phyloP scores from a whole-genome alignment of 2,329 filamentous ascomycete species.

The Pseudogymnoascus sp. region DNA sequence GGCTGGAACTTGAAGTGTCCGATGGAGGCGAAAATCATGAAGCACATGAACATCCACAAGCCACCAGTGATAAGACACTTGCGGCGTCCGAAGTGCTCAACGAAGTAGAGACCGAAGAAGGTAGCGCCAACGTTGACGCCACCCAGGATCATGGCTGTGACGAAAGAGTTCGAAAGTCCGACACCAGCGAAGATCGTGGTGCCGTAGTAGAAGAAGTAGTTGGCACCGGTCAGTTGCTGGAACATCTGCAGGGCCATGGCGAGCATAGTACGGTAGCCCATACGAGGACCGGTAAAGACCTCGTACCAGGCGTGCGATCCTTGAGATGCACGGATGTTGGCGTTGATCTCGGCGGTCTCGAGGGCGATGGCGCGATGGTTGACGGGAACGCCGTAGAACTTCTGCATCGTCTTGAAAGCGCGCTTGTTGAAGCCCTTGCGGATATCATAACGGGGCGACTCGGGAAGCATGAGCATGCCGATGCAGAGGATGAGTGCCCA shows the following conservation, averaged over 20 bases:
- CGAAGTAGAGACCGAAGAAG: conserved; percentile 57
- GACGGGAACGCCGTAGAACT: conserved; percentile 40
- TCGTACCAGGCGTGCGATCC: conserved; percentile 52
- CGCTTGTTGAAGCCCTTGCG: conserved; percentile 38
- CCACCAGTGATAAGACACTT: conserved; percentile 57
- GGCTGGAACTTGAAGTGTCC: conserved; percentile 45
- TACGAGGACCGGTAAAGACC: conserved; percentile 50
- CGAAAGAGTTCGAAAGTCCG: conserved; percentile 56
- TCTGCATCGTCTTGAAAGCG: conserved; percentile 41
- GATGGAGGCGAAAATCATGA: conserved; percentile 48
- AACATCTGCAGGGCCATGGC: conserved; percentile 56
- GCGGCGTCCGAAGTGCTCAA: conserved; percentile 60
- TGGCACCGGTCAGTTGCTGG: conserved; percentile 59
- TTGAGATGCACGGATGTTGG: conserved; percentile 33
- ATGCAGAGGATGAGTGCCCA: conserved; percentile 44
- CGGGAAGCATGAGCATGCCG: conserved; percentile 45
- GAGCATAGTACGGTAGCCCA: conserved; percentile 55
- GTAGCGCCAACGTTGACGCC: conserved; percentile 61
- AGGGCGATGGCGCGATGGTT: conserved; percentile 36
- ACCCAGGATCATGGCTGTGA: conserved; percentile 59
- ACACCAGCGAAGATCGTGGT: conserved; percentile 58
- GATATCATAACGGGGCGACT: conserved; percentile 49
- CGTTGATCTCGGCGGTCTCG: conserved; percentile 45
- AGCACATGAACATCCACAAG: conserved; percentile 59
- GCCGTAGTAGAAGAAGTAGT: conserved; percentile 59